phyloP scores from a whole-genome alignment of 768 basidiomycete species.

The Mycena leptocephala region DNA sequence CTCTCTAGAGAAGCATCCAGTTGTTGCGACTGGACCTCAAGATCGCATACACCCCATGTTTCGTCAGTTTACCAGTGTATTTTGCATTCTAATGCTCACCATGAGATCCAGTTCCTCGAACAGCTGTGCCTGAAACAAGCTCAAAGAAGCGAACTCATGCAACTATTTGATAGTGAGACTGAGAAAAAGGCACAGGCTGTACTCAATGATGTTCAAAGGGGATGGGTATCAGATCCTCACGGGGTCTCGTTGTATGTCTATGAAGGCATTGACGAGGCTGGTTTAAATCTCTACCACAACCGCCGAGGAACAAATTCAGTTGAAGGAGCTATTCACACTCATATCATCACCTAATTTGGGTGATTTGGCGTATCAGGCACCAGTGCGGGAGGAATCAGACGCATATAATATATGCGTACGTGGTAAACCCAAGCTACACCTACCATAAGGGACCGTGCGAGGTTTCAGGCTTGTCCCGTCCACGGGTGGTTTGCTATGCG shows the following conservation, averaged over 20 bases:
- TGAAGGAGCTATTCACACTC: slow-evolving; percentile 42
- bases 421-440: too few species aligned
- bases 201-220: slow-evolving; percentile 29
- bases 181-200: slow-evolving; percentile 28
- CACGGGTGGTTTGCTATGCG: too few species aligned
- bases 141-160: background rate
- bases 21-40: background rate
- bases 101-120: too few species aligned
- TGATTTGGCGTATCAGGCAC: too few species aligned
- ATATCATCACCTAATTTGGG: slow-evolving; percentile 38
- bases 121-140: too few species aligned
- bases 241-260: slow-evolving; percentile 32
- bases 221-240: slow-evolving; percentile 38
- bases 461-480: too few species aligned
- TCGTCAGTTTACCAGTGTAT: background rate
- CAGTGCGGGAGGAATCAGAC: too few species aligned
- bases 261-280: slow-evolving; percentile 33
- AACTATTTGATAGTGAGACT: slow-evolving; percentile 3
- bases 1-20: background rate
- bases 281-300: slow-evolving; percentile 33
- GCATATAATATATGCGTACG: too few species aligned
- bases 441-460: too few species aligned
- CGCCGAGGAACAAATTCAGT: slow-evolving; percentile 42
- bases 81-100: too few species aligned
- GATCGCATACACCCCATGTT: background rate